Conservation (phyloP, 345 rosid species). For the Durio zibethinus region DNA sequence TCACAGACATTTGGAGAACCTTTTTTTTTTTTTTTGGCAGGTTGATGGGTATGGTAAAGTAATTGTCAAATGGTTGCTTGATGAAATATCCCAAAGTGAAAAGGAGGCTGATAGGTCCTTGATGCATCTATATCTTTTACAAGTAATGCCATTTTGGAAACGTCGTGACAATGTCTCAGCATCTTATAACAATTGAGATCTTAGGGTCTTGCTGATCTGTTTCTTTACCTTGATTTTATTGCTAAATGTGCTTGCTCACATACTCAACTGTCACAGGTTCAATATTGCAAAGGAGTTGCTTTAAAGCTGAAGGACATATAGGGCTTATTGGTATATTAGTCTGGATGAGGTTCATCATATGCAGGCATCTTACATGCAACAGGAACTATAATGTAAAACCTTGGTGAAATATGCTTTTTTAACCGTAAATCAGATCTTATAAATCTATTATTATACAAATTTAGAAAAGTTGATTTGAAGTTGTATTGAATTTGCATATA, state of each 20-base stretch:
- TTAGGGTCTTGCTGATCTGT: constrained; percentile 3
- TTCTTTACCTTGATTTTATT: constrained; percentile 5
- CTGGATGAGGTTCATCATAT: constrained; percentile 44
- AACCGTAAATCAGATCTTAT: neutral
- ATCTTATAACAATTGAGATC: constrained; percentile 12
- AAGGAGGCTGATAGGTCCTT: constrained; percentile 66
- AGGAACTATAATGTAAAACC: constrained; percentile 50
- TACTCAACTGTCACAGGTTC: constrained; percentile 48
- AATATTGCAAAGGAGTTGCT: constrained; percentile 88
- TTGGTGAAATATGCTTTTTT: constrained; percentile 25
- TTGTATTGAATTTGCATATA: neutral
- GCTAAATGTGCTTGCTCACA: constrained; percentile 19
- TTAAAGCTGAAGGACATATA: constrained; percentile 32
- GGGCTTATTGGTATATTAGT: constrained; percentile 39
- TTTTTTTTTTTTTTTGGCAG: constrained; percentile 24
- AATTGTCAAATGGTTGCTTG: constrained; percentile 58
- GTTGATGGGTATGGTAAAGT: constrained; percentile 34
- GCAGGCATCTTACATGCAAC: constrained; percentile 44
- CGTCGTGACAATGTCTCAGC: neutral
- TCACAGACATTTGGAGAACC: neutral
- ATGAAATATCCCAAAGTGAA: constrained; percentile 56
- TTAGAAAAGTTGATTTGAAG: constrained; percentile 7
- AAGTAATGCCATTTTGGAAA: neutral
- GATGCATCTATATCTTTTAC: constrained; percentile 37
- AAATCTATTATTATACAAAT: neutral